These are phyloP conservation scores for Vararia minispora DNA, from an alignment of 768 basidiomycete genomes.

Conservation along the genomic window DNA sequence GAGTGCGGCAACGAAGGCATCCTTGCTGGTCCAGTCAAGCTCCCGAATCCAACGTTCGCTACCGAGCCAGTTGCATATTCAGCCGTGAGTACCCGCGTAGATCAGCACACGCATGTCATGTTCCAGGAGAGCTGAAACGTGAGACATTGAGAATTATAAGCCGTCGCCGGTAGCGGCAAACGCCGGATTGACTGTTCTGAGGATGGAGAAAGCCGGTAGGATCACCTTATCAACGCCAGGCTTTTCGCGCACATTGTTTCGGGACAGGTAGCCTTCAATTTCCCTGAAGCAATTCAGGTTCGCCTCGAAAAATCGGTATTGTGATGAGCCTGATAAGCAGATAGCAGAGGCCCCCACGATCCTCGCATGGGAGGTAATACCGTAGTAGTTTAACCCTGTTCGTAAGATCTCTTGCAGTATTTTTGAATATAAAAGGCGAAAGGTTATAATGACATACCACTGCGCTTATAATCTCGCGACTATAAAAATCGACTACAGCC, in stretches of 20 bases:
- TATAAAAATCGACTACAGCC: slow-evolving; percentile 61
- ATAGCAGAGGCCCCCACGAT: neutral
- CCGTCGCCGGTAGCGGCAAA: slow-evolving; percentile 28
- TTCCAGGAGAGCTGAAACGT: slow-evolving; percentile 61
- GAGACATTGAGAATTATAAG: slow-evolving; percentile 47
- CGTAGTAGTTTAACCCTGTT: slow-evolving; percentile 41
- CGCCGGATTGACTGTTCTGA: slow-evolving; percentile 40
- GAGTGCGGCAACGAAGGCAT: slow-evolving; percentile 33
- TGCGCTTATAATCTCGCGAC: slow-evolving; percentile 34
- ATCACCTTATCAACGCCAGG: slow-evolving; percentile 36
- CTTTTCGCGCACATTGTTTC: slow-evolving; percentile 28
- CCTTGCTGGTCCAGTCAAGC: slow-evolving; percentile 60
- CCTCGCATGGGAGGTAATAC: slow-evolving; percentile 21
- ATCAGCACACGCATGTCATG: slow-evolving; percentile 65
- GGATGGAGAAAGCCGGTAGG: slow-evolving; percentile 50
- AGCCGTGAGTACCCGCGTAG: slow-evolving; percentile 70
- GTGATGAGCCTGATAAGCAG: neutral
- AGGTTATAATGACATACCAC: slow-evolving; percentile 17
- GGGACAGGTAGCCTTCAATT: slow-evolving; percentile 37
- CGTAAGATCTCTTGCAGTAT: too few relatives aligned
- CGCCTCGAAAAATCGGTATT: slow-evolving; percentile 19
- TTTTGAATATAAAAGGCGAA: neutral
- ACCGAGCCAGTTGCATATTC: slow-evolving; percentile 73
- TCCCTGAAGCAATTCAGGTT: slow-evolving; percentile 26
- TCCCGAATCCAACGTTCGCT: slow-evolving; percentile 69